Percentiles rank a stretch among this genome's conserved stretches.
phyloP scores from a whole-genome alignment of 768 basidiomycete genomes.

The Lactarius sp. region DNA sequence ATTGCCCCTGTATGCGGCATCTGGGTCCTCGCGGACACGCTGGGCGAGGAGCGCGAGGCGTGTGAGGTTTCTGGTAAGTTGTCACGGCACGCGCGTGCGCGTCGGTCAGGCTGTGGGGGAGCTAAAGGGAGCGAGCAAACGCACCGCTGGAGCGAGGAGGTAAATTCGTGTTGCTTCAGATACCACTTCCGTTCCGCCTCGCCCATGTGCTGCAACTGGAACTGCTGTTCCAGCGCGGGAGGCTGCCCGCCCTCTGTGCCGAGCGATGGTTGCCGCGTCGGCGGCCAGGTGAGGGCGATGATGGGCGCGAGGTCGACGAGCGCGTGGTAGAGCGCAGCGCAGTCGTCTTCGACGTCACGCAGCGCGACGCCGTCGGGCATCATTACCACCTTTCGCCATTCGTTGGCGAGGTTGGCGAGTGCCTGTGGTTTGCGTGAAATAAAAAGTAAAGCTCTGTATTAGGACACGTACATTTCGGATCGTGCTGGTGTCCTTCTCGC shows the following conservation, averaged over 20 bases:
- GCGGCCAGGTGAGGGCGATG: slow-evolving; percentile 15
- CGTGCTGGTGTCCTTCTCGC: slow-evolving; percentile 1
- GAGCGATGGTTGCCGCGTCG: slow-evolving; percentile 8
- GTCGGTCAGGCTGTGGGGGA: neutral
- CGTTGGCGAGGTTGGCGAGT: slow-evolving; percentile 1
- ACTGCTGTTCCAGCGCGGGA: neutral
- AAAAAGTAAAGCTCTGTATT: neutral
- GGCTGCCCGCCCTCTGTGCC: slow-evolving; percentile 17
- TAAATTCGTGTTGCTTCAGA: slow-evolving; percentile 22
- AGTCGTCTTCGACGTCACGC: slow-evolving; percentile 2
- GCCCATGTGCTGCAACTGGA: slow-evolving; percentile 5
- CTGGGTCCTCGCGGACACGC: slow-evolving; percentile 19
- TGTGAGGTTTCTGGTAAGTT: slow-evolving; percentile 10
- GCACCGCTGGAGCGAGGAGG: slow-evolving; percentile 19
- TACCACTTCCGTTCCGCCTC: slow-evolving; percentile 18
- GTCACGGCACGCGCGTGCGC: neutral
- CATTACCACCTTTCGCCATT: slow-evolving; percentile 9
- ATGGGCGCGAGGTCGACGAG: slow-evolving; percentile 8
- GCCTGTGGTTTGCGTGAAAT: neutral
- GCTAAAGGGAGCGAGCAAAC: neutral
- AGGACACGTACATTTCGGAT: slow-evolving; percentile 8
- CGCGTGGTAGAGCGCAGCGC: neutral
- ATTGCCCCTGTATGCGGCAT: slow-evolving; percentile 13
- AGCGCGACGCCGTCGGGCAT: slow-evolving; percentile 17
- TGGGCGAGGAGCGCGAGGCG: slow-evolving; percentile 17